phyloP scores from a whole-genome alignment of 2,329 filamentous ascomycete species.

The Colletotrichum orchidophilum region DNA sequence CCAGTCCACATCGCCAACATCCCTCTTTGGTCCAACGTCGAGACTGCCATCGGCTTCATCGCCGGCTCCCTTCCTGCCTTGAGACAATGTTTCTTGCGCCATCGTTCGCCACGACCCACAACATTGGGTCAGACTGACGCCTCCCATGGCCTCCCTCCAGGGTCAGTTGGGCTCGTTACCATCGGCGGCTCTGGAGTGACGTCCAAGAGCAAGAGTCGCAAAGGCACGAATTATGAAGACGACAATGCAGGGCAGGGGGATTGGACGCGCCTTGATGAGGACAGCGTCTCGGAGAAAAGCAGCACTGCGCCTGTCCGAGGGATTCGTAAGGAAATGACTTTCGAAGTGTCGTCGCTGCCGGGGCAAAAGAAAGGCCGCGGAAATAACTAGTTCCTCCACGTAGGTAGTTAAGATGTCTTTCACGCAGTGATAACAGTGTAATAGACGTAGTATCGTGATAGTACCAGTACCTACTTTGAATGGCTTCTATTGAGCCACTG shows the following conservation, averaged over 20 bases:
- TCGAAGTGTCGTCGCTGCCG: background rate
- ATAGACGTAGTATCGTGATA: too few relatives aligned
- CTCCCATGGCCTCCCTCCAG: background rate
- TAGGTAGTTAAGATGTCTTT: background rate
- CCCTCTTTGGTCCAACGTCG: constrained; percentile 35
- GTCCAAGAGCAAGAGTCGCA: constrained; percentile 24
- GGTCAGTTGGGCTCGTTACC: constrained; percentile 26
- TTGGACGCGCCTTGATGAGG: constrained; percentile 34
- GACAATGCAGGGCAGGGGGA: constrained; percentile 24
- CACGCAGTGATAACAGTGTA: too few relatives aligned
- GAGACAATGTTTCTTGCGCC: constrained; percentile 19
- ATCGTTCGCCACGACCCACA: background rate
- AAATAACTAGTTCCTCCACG: background rate
- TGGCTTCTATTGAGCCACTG: too few relatives aligned
- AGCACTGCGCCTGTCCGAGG: constrained; percentile 33
- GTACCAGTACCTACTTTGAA: too few relatives aligned
- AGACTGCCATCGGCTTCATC: constrained; percentile 35
- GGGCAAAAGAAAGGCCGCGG: background rate
- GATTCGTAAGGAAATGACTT: constrained; percentile 29
- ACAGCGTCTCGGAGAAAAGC: constrained; percentile 30
- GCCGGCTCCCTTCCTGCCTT: constrained; percentile 35
- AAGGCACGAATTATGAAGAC: constrained; percentile 18
- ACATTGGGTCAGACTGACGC: constrained; percentile 5
- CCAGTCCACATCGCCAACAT: constrained; percentile 37
- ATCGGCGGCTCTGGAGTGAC: constrained; percentile 29